Base-by-base conservation (phyloP, 768 basidiomycete genomes). In the Porpolomopsis calyptriformis region DNA sequence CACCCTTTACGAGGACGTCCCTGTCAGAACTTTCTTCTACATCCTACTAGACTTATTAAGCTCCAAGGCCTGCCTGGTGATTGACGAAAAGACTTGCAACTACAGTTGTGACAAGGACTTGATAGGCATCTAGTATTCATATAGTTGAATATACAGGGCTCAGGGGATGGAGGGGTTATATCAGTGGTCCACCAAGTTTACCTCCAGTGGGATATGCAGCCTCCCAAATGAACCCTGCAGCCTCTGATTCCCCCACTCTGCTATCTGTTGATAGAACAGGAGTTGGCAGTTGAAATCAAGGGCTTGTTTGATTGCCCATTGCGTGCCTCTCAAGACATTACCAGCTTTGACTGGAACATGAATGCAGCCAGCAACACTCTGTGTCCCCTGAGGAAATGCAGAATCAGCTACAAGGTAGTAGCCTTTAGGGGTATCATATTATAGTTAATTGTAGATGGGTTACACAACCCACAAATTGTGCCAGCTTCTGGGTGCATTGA, bases 201-300 rank as follows among this genome's bases (percentile, higher is more conserved):
- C 64, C 11, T 59, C 50, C 0, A 74, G 52, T 2, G 66, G 74
- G 1, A 76, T 42, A 4, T 63, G 55, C 10, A 77, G 59, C 1
- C 63, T 54, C 4, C 73, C 68, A 60, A 73, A 76, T 1, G 67
- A 66, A 6, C 69, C 70, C 49, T 73, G 72, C 5, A 76, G 39
- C 4, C 55, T 47, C 1, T 60, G 58, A 62, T 68, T 74, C 0
- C 73, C 73, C 75, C 72, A 77, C 51, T 77, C 71, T 7, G 71
- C 70, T 0, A 72, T 67, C 53, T 77, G 73, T 1, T 64, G 51
- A 49, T 57, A 73, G 2, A 68, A 71, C 0, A 75, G 53, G 0
- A 75, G 60, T 47, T 74, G 54, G 1, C 55, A 40, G 53, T 74
- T 58, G 45, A 61, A 64, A 2, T 34, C 52, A 22, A 66, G 35